Conservation (phyloP, 164 flowering plant genomes). For the Piper longum region DNA sequence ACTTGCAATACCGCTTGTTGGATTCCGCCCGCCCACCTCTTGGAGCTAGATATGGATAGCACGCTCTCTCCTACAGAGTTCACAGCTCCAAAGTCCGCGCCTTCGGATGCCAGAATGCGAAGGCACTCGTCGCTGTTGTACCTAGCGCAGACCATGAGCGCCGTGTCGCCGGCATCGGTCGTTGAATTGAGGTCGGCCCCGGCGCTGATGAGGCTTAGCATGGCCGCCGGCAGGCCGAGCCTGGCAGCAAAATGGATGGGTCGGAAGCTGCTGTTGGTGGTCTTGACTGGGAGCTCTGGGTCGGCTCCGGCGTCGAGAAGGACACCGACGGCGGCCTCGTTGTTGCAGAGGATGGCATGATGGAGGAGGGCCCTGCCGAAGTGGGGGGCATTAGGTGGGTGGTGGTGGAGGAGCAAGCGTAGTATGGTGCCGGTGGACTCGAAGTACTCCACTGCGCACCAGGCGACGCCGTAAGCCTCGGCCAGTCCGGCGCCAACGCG, state of each 20-base stretch:
- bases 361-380: constrained; percentile 53
- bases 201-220: constrained; percentile 26
- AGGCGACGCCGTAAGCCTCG: constrained; percentile 41
- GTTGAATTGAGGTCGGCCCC: constrained; percentile 42
- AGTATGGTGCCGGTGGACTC: constrained; percentile 51
- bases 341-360: constrained; percentile 61
- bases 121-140: constrained; percentile 44
- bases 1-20: constrained; percentile 28
- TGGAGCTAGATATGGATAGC: constrained; percentile 31
- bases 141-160: constrained; percentile 45
- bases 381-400: constrained; percentile 31
- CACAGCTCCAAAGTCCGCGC: constrained; percentile 57
- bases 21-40: constrained; percentile 34
- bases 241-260: constrained; percentile 60
- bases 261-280: constrained; percentile 21
- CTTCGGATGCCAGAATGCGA: constrained; percentile 35
- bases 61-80: constrained; percentile 30
- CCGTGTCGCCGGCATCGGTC: constrained; percentile 51
- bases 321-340: constrained; percentile 37
- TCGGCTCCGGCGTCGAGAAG: constrained; percentile 38
- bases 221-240: constrained; percentile 30
- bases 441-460: constrained; percentile 76
- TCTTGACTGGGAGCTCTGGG: constrained; percentile 30
- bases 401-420: constrained; percentile 41
- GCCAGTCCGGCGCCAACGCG: constrained; percentile 71